A percentile compares a stretch with the other conserved stretches of the same genome.
Evolutionary conservation across 2,329 filamentous ascomycete genomes (phyloP).

Genomic region (Fusarium ramigenum): DNA sequence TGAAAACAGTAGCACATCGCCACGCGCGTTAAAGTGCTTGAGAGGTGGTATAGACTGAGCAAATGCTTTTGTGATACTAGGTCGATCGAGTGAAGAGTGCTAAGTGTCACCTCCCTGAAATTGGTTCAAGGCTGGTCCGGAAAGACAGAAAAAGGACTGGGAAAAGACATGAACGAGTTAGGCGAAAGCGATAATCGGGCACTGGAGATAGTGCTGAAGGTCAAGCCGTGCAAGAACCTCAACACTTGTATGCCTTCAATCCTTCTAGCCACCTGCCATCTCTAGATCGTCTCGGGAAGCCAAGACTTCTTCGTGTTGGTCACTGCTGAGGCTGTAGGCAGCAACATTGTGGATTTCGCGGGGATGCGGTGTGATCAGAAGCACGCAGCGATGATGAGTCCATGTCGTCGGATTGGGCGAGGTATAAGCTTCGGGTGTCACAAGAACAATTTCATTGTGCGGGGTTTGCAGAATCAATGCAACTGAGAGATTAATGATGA

Average conservation of each 20-base stretch:
- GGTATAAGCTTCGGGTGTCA: too few relatives aligned
- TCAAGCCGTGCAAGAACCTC: neutral
- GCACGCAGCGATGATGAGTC: too few relatives aligned
- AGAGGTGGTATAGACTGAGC: neutral
- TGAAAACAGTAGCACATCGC: neutral
- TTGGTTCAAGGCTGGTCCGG: rapidly evolving
- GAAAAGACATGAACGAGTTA: neutral
- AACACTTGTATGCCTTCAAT: rapidly evolving
- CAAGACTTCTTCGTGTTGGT: too few relatives aligned
- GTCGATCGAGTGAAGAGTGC: rapidly evolving
- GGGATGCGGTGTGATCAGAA: too few relatives aligned
- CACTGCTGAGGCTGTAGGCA: too few relatives aligned
- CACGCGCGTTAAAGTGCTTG: neutral
- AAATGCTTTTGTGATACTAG: neutral
- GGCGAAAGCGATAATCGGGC: neutral
- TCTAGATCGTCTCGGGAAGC: neutral
- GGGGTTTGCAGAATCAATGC: too few relatives aligned
- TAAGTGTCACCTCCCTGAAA: rapidly evolving
- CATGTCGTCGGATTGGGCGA: too few relatives aligned
- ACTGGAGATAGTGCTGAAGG: neutral
- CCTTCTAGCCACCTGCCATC: neutral
- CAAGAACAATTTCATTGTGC: too few relatives aligned
- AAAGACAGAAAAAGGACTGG: neutral
- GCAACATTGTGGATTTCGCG: too few relatives aligned
- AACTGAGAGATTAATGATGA: too few relatives aligned